Evolutionary conservation across 352 stramenopile genomes (phyloP).

Genomic region (Pythium folliculosum): DNA sequence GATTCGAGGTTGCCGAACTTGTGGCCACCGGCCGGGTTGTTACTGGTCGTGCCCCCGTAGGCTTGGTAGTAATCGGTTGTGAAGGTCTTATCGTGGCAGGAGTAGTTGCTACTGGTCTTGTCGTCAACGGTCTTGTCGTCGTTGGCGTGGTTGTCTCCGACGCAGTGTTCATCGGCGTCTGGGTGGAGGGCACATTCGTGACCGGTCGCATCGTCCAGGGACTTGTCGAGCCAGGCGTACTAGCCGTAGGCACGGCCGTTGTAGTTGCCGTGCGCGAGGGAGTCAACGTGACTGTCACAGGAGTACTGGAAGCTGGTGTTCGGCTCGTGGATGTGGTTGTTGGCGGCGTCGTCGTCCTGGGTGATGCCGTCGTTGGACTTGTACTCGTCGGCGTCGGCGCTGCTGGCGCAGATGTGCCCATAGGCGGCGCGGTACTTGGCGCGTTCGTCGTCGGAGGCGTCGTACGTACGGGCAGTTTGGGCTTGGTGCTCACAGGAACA

Average conservation of each 20-base stretch:
- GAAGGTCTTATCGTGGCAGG: no score
- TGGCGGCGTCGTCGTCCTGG: slow-evolving; percentile 1
- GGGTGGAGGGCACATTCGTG: no score
- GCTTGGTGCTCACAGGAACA: no score
- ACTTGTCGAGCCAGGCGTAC: no score
- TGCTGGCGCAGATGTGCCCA: not conserved
- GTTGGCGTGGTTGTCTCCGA: not conserved
- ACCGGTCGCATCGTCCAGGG: no score
- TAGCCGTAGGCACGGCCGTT: no score
- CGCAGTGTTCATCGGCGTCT: no score
- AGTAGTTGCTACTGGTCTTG: no score
- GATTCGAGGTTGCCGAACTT: not conserved
- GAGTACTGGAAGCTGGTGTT: not conserved
- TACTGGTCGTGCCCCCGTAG: no score
- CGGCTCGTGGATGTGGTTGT: not conserved
- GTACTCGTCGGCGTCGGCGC: not conserved
- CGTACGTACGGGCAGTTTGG: no score
- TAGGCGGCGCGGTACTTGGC: not conserved
- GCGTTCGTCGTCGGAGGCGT: no score
- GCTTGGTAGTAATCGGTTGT: not conserved
- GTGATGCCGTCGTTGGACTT: not conserved
- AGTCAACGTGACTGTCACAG: not conserved
- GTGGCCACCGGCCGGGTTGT: no score
- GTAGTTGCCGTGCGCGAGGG: not conserved
- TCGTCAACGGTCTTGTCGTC: not conserved